phyloP scores from a whole-genome alignment of 805 yeast species.

The Debaryomyces hansenii region DNA sequence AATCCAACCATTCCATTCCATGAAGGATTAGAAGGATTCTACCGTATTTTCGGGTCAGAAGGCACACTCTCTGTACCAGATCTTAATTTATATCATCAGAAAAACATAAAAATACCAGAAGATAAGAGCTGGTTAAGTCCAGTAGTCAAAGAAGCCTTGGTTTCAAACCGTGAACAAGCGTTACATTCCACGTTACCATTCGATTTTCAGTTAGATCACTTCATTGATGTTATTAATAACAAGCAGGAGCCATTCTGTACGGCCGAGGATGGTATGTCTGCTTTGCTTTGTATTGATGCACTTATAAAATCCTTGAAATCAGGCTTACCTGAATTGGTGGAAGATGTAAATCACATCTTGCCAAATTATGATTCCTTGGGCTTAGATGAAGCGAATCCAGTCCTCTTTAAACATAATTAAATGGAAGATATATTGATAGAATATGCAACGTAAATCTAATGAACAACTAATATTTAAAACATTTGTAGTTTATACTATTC shows the following conservation, averaged over 20 bases:
- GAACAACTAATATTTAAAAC: no score
- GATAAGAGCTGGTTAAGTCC: conserved; percentile 26
- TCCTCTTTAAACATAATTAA: no score
- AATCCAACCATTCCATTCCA: conserved; percentile 36
- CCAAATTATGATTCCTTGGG: conserved; percentile 19
- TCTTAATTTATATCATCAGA: conserved; percentile 31
- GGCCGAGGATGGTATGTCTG: conserved; percentile 38
- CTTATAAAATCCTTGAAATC: conserved; percentile 33
- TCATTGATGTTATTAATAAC: conserved; percentile 33
- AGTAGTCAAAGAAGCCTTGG: conserved; percentile 13
- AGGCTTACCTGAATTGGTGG: conserved; percentile 33
- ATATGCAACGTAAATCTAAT: no score
- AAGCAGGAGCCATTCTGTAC: conserved; percentile 29
- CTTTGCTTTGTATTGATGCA: conserved; percentile 37
- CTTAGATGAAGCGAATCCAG: neutral
- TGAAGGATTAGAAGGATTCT: conserved; percentile 30
- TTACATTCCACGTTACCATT: conserved; percentile 26
- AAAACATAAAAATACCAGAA: conserved; percentile 3
- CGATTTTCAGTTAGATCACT: conserved; percentile 38
- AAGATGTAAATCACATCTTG: conserved; percentile 19
- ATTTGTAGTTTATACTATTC: no score
- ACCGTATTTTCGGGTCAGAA: conserved; percentile 37
- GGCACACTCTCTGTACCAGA: conserved; percentile 42
- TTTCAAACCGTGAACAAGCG: conserved; percentile 11
- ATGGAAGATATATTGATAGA: no score